Conservation (phyloP, 495 filamentous ascomycete species). For the Cercophora samala region DNA sequence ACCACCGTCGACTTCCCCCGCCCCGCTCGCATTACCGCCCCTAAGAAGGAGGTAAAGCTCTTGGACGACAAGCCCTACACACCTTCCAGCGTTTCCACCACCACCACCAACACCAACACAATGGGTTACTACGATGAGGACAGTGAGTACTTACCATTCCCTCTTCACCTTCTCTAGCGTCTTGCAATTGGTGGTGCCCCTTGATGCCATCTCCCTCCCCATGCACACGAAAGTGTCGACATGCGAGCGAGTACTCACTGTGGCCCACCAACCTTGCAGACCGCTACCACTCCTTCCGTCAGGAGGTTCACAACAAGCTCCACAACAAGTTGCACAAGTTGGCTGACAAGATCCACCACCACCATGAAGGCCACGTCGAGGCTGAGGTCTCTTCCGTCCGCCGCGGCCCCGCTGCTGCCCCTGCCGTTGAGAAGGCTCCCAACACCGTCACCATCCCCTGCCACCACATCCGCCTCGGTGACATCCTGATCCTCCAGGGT, state of each 20-base stretch:
- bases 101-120: slow-evolving; percentile 60
- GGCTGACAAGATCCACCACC: slow-evolving; percentile 69
- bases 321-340: slow-evolving; percentile 63
- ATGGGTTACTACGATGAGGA: slow-evolving; percentile 99
- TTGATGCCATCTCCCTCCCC: not conserved
- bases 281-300: slow-evolving; percentile 91
- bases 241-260: slow-evolving; percentile 27
- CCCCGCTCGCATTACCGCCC: slow-evolving; percentile 30
- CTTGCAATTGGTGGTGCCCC: slow-evolving; percentile 3
- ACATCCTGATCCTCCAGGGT: slow-evolving; percentile 97
- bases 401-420: slow-evolving; percentile 28
- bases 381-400: slow-evolving; percentile 50
- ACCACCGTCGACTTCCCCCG: slow-evolving; percentile 47
- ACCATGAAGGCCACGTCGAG: slow-evolving; percentile 58
- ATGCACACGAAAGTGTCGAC: slow-evolving; percentile 20
- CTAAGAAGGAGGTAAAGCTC: slow-evolving; percentile 37
- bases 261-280: slow-evolving; percentile 45
- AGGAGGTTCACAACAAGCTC: slow-evolving; percentile 60
- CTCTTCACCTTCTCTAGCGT: not conserved
- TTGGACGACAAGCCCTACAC: slow-evolving; percentile 41
- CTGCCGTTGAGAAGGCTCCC: slow-evolving; percentile 43
- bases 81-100: slow-evolving; percentile 17
- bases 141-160: slow-evolving; percentile 39
- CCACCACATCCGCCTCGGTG: slow-evolving; percentile 98
- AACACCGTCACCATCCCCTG: slow-evolving; percentile 97